Base-by-base conservation (phyloP, 2,329 filamentous ascomycete genomes). In the Blastomyces gilchristii region DNA sequence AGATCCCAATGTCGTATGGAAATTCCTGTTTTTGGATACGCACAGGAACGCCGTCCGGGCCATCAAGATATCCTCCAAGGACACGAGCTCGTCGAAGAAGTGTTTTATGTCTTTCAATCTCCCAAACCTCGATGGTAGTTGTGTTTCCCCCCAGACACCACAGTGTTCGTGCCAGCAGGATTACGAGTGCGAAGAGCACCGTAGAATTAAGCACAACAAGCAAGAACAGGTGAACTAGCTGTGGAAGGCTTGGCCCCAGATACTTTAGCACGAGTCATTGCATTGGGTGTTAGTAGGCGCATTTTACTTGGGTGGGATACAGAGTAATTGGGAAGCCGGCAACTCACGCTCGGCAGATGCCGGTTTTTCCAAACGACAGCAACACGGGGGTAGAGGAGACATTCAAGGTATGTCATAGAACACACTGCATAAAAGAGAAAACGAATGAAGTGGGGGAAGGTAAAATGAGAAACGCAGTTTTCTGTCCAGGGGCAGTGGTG, bases 401-500 rank as follows among this genome's bases (percentile, higher is more conserved):
- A 80, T 67, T 83, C 80, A 1, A 87, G 78, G 64, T 85, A 82
- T 2, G 71, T 64, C 78, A 87, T 85, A 0, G 82, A 80, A n/a
- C 75, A 68, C 2, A 84, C 82, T 1, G 83, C 79, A 68, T 84
- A 87, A 66, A 82, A 78, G 52, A 87, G 72, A 70, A 87, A 87
- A 28, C 85, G 84, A 18, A 86, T 72, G 70, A 87, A 87, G 70
- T 87, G 85, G 1, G 85, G 85, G 65, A 86, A 82, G 0, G 84
- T 87, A 67, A 82, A 82, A 72, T 87, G 81, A 52, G 85, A 87
- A 61, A 87, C 84, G 69, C 85, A 87, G 69, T 87, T 87, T 43
- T 75, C 77, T 31, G 84, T 87, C 85, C 85, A 87, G 7, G 85
- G 83, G 70, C 85, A 87, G 70, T 87, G 85, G 70, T 86, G 84